These are phyloP conservation scores for Paspalum notatum DNA, from an alignment of 176 grass and related monocot genomes.

Conservation along the genomic window DNA sequence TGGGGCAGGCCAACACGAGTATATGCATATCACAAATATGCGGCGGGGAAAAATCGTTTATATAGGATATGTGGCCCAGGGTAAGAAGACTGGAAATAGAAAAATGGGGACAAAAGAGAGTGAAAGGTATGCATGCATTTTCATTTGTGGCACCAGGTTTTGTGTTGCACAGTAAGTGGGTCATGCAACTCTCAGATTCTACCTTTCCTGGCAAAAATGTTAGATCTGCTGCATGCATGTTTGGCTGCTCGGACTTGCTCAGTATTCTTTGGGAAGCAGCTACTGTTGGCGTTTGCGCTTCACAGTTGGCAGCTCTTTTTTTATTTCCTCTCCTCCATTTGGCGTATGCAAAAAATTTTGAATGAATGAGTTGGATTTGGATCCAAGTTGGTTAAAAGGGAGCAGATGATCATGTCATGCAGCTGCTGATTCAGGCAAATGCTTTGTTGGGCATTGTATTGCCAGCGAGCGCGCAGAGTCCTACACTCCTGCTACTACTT, in stretches of 20 bases:
- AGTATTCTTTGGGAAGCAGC: not conserved
- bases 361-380: too few species aligned
- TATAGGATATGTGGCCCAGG: not conserved
- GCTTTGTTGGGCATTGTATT: not conserved
- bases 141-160: not conserved
- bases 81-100: not conserved
- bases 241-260: not conserved
- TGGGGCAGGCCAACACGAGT: not conserved
- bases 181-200: conserved; percentile 1
- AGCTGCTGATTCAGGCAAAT: not conserved
- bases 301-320: not conserved
- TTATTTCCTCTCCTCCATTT: too few species aligned
- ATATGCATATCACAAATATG: conserved; percentile 27
- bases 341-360: not conserved
- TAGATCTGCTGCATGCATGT: not conserved
- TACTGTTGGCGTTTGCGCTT: not conserved
- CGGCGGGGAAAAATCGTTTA: not conserved
- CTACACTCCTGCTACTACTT: not conserved
- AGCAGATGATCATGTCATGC: not conserved
- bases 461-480: not conserved
- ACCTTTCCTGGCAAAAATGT: not conserved
- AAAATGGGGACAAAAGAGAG: not conserved
- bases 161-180: not conserved
- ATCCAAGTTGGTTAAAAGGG: not conserved
- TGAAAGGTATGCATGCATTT: not conserved